Evolutionary conservation across 2,329 filamentous ascomycete genomes (phyloP).

Genomic region (Phialophora chinensis): DNA sequence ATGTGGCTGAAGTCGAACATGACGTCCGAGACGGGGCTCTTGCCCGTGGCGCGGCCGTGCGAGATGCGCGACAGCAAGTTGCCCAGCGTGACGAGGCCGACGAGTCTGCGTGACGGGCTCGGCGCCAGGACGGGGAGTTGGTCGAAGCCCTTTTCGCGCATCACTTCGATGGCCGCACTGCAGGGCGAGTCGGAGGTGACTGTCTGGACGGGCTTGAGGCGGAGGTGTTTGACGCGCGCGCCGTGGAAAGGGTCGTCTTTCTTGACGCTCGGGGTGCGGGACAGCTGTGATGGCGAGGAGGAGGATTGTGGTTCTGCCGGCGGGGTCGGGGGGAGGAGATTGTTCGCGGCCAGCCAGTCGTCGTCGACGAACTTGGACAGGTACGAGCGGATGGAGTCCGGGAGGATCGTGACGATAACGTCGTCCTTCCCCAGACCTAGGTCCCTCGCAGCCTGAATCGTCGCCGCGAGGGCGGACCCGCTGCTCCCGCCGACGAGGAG

Average conservation of each 20-base stretch:
- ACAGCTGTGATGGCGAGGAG: slow-evolving; percentile 40
- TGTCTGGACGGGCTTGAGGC: slow-evolving; percentile 92
- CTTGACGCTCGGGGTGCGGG: slow-evolving; percentile 45
- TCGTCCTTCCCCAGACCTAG: slow-evolving; percentile 80
- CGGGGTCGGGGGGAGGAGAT: slow-evolving; percentile 73
- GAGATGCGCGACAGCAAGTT: slow-evolving; percentile 93
- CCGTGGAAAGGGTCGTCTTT: slow-evolving; percentile 72
- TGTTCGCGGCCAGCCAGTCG: slow-evolving; percentile 97
- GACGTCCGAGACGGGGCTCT: slow-evolving; percentile 78
- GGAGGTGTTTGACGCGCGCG: slow-evolving; percentile 79
- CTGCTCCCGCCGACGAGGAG: slow-evolving; percentile 92
- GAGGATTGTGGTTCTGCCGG: slow-evolving; percentile 49
- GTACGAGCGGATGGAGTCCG: slow-evolving; percentile 96
- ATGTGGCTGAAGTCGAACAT: slow-evolving; percentile 97
- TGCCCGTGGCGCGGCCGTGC: slow-evolving; percentile 75
- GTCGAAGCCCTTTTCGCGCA: slow-evolving; percentile 98
- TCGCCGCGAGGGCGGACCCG: slow-evolving; percentile 86
- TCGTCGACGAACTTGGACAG: slow-evolving; percentile 98
- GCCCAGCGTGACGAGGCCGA: slow-evolving; percentile 91
- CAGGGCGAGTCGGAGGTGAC: slow-evolving; percentile 74
- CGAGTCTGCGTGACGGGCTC: slow-evolving; percentile 69
- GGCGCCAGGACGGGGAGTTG: slow-evolving; percentile 87
- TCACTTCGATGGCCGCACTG: slow-evolving; percentile 90
- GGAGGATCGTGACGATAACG: slow-evolving; percentile 86
- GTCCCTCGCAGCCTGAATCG: slow-evolving; percentile 77